Evolutionary conservation across 352 stramenopile species (phyloP), one percentile per base, ranked within the genome.

Genomic region (Globisporangium apiculatum): DNA sequence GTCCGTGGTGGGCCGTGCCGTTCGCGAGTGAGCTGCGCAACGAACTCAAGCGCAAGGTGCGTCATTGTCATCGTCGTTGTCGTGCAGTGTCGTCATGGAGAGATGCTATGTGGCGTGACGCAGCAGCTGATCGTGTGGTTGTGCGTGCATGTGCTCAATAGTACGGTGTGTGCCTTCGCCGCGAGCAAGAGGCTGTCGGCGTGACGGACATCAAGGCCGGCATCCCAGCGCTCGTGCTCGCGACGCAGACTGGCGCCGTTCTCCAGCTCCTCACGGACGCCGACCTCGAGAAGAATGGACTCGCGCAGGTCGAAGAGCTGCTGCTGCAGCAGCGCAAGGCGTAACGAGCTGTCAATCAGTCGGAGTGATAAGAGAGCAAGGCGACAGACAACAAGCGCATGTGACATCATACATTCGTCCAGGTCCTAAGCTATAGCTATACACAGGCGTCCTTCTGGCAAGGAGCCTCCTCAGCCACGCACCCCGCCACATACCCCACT

Each of bases 1-100:
- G 83, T 0, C 57, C 67, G 7, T 93, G 83, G 83, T 91, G 82
- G 76, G 76, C 81, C 67, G 75, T 89, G 46, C 76, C 83, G 12
- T 95, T 85, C 61, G 73, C 85, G 45, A 75, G 69, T 43, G 56
- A 74, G 11, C 65, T 84, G 14, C 83, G 82, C 50, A 70, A 79
- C 42, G 74, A 74, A 47, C 71, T 94, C 49, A 92, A 94, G 74
- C 78, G 79, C 54, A 84, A 84, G 73, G 78, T 88, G 55, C 43
- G 60, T 12, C 24, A 31, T 3, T 31, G 24, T 31, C 24, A 31
- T 17, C 10, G 42, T 14, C n/a, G 10, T 12, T 17, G 41, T 15
- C 24, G 24, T 31, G 1, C 24, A 31, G 24, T 31, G 24, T 31
- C 24, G 1, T 31, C 24, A 31, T 31, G 24, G 24, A 31, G 24